Base-by-base conservation (phyloP, 139 green algal genomes). In the Tetraselmis chui region DNA sequence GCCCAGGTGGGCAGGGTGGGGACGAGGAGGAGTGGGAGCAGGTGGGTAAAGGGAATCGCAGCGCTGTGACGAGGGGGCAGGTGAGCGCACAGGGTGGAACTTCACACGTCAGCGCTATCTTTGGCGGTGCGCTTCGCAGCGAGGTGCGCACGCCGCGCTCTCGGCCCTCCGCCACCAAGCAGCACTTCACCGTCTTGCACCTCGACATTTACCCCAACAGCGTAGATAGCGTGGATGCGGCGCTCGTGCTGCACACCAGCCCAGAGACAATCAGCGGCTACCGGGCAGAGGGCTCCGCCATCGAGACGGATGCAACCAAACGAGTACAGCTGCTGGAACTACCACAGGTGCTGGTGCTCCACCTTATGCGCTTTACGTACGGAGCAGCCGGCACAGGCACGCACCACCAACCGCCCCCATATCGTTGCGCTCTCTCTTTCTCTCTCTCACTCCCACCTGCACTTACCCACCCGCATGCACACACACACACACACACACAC, bases 301-400 rank as follows among this genome's bases (percentile, higher is more conserved):
- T 27, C 25, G 30, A 81, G 1, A 80, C 76, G 22, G 59, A 76
- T 23, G 89, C 89, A n/a, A 85, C 74, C 82, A 92, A 92, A 83
- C 76, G 80, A 11, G 82, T 87, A 74, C 79, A 80, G 59, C 83
- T 92, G 67, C 76, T 81, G 32, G 32, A 76, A 32, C 88, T 95
- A 76, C 89, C 89, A 1, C 79, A 89, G 81, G 84, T 94, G 26
- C 89, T 97, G 32, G 85, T 94, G 31, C 87, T 96, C 29, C 92
- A 95, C 88, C 84, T 97, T 28, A 92, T 87, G 81, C 89, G 92
- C 79, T 97, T 95, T 78, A 83, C 87, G 28, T 92, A 76, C 30
- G 59, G 25, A 25, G 2, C 30, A 1, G 59, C 32, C 32, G 82
- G 79, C 67, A 82, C 76, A 18, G 76, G 45, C 18, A 18, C 45